These are phyloP conservation scores for Sutorius australiensis DNA, from an alignment of 768 basidiomycete species.

Conservation along the genomic window DNA sequence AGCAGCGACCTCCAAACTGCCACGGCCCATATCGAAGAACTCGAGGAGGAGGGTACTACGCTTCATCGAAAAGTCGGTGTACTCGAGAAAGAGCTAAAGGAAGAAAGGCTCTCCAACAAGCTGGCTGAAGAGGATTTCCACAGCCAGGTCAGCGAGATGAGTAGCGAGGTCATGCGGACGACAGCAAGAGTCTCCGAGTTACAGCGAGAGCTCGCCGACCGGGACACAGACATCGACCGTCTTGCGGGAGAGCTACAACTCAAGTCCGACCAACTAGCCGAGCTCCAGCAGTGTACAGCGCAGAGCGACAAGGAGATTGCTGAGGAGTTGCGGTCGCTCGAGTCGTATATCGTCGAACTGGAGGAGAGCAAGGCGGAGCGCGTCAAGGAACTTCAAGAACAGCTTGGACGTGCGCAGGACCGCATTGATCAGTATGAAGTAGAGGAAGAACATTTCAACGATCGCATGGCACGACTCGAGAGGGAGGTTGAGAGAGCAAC, in stretches of 20 bases:
- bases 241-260: constrained; percentile 45
- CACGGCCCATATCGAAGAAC: constrained; percentile 52
- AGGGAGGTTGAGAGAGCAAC: constrained; percentile 49
- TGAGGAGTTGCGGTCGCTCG: constrained; percentile 38
- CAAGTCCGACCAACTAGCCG: constrained; percentile 23
- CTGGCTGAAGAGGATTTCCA: constrained; percentile 40
- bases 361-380: constrained; percentile 54
- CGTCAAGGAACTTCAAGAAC: constrained; percentile 53
- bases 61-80: constrained; percentile 51
- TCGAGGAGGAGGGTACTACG: constrained; percentile 57
- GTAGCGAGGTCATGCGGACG: constrained; percentile 27
- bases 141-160: constrained; percentile 30
- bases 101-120: constrained; percentile 44
- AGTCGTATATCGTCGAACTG: constrained; percentile 53
- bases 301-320: constrained; percentile 23
- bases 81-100: constrained; percentile 54
- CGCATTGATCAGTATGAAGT: constrained; percentile 41
- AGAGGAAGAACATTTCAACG: constrained; percentile 45
- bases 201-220: constrained; percentile 43
- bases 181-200: constrained; percentile 38
- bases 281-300: constrained; percentile 25
- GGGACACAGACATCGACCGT: constrained; percentile 28
- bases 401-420: constrained; percentile 46
- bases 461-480: constrained; percentile 50
- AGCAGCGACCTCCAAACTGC: constrained; percentile 52